phyloP scores from a whole-genome alignment of 805 yeast genomes.

The Ogataea ganodermae region DNA sequence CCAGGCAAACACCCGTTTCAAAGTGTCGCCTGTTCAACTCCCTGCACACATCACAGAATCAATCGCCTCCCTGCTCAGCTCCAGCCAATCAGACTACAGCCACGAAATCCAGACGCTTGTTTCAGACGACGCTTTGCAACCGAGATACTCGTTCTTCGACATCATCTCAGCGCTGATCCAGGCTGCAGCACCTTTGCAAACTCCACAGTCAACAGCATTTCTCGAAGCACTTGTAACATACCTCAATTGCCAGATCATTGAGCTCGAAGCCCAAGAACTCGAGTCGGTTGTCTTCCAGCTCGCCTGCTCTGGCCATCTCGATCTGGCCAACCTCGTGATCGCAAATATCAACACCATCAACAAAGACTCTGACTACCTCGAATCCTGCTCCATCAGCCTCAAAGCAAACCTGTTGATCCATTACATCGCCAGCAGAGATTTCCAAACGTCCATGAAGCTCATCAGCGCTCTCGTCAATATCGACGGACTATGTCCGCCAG shows the following conservation, averaged over 20 bases:
- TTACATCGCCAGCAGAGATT: constrained; percentile 19
- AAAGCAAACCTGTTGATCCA: constrained; percentile 17
- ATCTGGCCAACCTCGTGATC: constrained; percentile 9
- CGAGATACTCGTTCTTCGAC: constrained; percentile 15
- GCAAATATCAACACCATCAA: constrained; percentile 10
- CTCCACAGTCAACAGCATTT: constrained; percentile 2
- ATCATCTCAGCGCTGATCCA: constrained; percentile 11
- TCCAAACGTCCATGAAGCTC: constrained; percentile 20
- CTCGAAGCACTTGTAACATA: constrained; percentile 7
- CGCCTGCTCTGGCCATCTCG: constrained; percentile 5
- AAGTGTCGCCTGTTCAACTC: constrained; percentile 4
- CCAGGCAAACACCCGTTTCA: neutral
- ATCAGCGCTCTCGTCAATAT: constrained; percentile 14
- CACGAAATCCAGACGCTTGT: constrained; percentile 6
- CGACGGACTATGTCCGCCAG: constrained; percentile 17
- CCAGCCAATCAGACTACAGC: neutral
- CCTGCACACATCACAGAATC: constrained; percentile 6
- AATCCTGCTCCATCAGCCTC: constrained; percentile 10
- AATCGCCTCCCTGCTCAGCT: neutral
- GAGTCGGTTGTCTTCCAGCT: constrained; percentile 11
- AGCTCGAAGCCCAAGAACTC: constrained; percentile 11
- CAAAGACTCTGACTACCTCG: constrained; percentile 1
- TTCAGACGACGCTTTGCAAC: neutral
- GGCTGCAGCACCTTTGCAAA: neutral
- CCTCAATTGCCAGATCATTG: constrained; percentile 6